These are phyloP conservation scores for Begonia masoniana DNA, from an alignment of 306 rosid species.

Conservation along the genomic window DNA sequence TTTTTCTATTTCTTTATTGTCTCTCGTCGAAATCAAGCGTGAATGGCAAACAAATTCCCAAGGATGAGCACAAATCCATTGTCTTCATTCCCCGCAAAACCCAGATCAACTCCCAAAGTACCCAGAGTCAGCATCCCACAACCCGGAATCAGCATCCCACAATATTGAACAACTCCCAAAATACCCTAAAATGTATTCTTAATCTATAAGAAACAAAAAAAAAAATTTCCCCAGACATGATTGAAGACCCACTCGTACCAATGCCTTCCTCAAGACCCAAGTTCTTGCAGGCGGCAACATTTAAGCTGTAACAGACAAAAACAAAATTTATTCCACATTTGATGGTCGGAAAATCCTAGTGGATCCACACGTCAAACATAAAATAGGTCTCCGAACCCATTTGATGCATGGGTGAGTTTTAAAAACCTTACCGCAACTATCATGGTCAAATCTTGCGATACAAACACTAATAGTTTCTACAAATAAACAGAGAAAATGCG, in stretches of 20 bases:
- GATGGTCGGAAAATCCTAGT: conserved; percentile 37
- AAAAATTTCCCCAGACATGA: conserved; percentile 31
- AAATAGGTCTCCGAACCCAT: conserved; percentile 11
- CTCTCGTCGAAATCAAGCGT: conserved; percentile 5
- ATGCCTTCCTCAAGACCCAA: conserved; percentile 84
- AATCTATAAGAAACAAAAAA: conserved; percentile 25
- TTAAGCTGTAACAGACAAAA: conserved; percentile 95
- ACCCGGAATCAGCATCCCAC: conserved; percentile 23
- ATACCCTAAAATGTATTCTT: conserved; percentile 23
- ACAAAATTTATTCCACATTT: conserved; percentile 66
- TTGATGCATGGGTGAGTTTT: not conserved
- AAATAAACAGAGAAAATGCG: not conserved
- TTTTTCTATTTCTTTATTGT: not conserved
- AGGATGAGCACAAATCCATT: not conserved
- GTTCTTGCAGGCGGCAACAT: conserved; percentile 50
- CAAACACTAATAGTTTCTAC: not conserved
- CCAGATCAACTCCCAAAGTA: conserved; percentile 12
- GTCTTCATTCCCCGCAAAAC: conserved; percentile 15
- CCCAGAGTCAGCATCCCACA: conserved; percentile 9
- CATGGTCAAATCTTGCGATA: no score
- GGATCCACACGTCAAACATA: conserved; percentile 34
- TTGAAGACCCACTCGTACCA: conserved; percentile 54
- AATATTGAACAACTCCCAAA: conserved; percentile 26
- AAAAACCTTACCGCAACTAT: not conserved
- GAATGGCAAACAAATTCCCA: conserved; percentile 3